Base-by-base conservation (phyloP, 2,329 filamentous ascomycete species). In the Pseudopithomyces maydicus region DNA sequence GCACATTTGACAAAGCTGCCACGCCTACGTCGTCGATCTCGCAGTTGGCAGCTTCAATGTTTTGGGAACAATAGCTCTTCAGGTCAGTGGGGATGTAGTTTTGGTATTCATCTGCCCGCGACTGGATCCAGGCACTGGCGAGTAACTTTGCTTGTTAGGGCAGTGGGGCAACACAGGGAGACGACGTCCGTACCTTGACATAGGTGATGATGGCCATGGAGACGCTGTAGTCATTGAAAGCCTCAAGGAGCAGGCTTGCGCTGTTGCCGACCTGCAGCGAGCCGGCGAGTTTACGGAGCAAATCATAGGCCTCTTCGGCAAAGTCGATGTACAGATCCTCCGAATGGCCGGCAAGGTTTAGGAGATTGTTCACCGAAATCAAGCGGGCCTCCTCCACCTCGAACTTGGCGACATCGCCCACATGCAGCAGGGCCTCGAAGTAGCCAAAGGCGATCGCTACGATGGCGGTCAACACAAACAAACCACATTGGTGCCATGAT, bases 11-110 rank as follows among this genome's bases (percentile, higher is more conserved):
- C 48, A 98, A 81, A 2, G 91, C 86, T 57, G 86, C 86, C 60
- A 98, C 83, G 42, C 91, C 91, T n/a, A 97, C 80, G 67, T 97
- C 88, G 66, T 99, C 95, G 61, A 98, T 96, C 78, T 98, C 94
- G 49, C 88, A 86, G 64, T 88, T 85, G 15, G 88, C 83, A 0
- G 90, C 86, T 72, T 96, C 89, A 61, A 98, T 87, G 57, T 84
- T 84, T 14, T 84, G 82, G 38, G 82, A 75, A 72, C 90, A 91
- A 75, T 95, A 94, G 22, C 86, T 81, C 14, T 86, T 83, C 35
- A 95, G 79, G 51, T 86, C 84, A 46, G 64, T 64, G 50, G 65
- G 61, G 23, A 96, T 83, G 72, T 92, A 98, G 7, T 86, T 85
- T 64, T 87, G 82, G 70, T 92, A 97, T 33, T 84, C 81, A 14